These are phyloP conservation scores for Candida parachauliodes DNA, from an alignment of 805 yeast species.

Conservation along the genomic window DNA sequence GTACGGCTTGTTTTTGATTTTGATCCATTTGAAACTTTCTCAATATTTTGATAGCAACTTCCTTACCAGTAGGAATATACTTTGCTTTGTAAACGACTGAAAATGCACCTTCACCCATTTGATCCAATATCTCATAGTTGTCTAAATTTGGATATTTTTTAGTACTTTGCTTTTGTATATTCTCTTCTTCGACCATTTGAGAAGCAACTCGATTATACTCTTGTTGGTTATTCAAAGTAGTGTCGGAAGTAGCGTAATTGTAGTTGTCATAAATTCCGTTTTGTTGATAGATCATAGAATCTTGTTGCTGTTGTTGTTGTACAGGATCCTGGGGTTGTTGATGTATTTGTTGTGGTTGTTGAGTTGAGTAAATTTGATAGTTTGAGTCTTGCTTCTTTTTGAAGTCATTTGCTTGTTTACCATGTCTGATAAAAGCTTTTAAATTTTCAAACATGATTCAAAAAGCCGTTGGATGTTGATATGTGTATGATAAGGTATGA, in stretches of 20 bases:
- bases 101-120: conserved; percentile 81
- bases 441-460: conserved; percentile 48
- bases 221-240: conserved; percentile 5
- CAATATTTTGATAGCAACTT: conserved; percentile 58
- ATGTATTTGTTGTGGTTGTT: background rate
- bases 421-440: conserved; percentile 61
- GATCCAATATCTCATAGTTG: conserved; percentile 42
- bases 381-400: conserved; percentile 11
- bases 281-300: background rate
- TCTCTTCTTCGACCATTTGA: conserved; percentile 36
- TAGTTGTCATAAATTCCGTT: conserved; percentile 3
- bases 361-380: background rate
- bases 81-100: conserved; percentile 67
- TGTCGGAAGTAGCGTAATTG: conserved; percentile 1
- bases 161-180: conserved; percentile 18
- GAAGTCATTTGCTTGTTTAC: conserved; percentile 51
- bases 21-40: conserved; percentile 65
- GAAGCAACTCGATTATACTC: conserved; percentile 25
- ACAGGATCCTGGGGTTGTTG: conserved; percentile 1
- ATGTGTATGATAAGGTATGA: no score
- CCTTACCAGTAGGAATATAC: conserved; percentile 32
- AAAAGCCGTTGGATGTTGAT: no score
- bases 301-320: conserved; percentile 1
- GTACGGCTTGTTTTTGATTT: conserved; percentile 62
- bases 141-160: conserved; percentile 34